These are phyloP conservation scores for Apiospora pterosperma DNA, from an alignment of 2,329 filamentous ascomycete species.

Conservation along the genomic window DNA sequence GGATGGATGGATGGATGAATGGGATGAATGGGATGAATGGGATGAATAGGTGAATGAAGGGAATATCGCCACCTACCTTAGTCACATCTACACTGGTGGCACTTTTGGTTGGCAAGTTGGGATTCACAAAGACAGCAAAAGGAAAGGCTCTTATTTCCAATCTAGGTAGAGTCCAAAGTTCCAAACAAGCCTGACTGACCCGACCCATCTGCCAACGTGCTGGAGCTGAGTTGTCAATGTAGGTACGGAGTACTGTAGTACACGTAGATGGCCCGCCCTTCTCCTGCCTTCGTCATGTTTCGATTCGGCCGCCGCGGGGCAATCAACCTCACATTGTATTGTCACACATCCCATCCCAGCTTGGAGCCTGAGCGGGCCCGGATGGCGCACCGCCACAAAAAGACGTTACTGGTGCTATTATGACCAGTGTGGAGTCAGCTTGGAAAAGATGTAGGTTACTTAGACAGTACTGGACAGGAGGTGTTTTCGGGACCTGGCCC, in stretches of 20 bases:
- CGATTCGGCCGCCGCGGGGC: not conserved
- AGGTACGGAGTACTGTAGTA: not conserved
- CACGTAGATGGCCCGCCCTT: slow-evolving; percentile 9
- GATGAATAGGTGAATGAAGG: not conserved
- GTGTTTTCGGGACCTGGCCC: too few species aligned
- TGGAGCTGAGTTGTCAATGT: not conserved
- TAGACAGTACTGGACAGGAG: too few species aligned
- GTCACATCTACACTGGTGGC: not conserved
- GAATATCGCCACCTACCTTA: not conserved
- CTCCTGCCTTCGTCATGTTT: slow-evolving; percentile 25
- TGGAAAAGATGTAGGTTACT: too few species aligned
- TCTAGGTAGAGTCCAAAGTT: not conserved
- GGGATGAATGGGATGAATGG: not conserved
- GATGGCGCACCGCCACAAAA: not conserved
- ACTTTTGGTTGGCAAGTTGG: not conserved
- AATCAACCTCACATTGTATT: too few species aligned
- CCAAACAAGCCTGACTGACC: too few species aligned
- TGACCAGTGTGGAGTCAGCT: too few species aligned
- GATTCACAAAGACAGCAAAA: not conserved
- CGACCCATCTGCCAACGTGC: not conserved
- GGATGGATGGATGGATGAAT: not conserved
- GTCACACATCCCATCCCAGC: not conserved
- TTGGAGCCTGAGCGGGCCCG: not conserved
- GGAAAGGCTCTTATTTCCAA: not conserved
- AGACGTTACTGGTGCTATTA: not conserved